Evolutionary conservation across 2,329 filamentous ascomycete species (phyloP).

Genomic region (Aspergillaceae sp.): DNA sequence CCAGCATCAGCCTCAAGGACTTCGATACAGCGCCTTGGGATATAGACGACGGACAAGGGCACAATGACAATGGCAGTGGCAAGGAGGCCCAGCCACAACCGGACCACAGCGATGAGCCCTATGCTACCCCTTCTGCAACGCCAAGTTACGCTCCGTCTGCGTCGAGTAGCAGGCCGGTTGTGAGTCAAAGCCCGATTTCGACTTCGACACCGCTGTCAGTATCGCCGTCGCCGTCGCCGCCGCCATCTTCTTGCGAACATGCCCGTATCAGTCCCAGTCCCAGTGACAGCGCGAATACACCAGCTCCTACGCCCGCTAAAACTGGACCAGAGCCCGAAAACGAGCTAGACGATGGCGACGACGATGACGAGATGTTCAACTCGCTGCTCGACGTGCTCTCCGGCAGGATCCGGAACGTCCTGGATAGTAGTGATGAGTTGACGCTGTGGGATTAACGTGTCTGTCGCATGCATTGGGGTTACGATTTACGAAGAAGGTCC

Average conservation of each 20-base stretch:
- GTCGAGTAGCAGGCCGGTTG: no score
- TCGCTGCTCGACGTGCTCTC: slow-evolving; percentile 11
- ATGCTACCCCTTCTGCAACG: no score
- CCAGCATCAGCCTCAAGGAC: slow-evolving; percentile 2
- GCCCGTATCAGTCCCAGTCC: no score
- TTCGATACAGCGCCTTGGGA: neutral
- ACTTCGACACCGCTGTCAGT: slow-evolving; percentile 3
- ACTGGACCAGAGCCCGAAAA: neutral
- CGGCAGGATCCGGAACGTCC: slow-evolving; percentile 10
- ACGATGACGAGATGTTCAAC: slow-evolving; percentile 9
- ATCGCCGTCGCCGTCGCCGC: slow-evolving; percentile 3
- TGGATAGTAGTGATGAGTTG: slow-evolving; percentile 24
- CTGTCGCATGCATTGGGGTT: no score
- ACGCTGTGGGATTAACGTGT: slow-evolving; percentile 4
- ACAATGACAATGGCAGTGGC: no score
- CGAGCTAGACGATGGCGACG: slow-evolving; percentile 6
- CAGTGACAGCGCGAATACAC: neutral
- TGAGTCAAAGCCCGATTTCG: neutral
- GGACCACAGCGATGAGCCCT: no score
- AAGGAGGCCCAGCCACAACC: no score
- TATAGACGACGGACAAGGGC: no score
- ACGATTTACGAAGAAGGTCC: no score
- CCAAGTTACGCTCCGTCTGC: no score
- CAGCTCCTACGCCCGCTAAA: neutral
- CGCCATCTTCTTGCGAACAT: neutral